Conservation (phyloP, 257 asterid species). For the Primulina huaijiensis region DNA sequence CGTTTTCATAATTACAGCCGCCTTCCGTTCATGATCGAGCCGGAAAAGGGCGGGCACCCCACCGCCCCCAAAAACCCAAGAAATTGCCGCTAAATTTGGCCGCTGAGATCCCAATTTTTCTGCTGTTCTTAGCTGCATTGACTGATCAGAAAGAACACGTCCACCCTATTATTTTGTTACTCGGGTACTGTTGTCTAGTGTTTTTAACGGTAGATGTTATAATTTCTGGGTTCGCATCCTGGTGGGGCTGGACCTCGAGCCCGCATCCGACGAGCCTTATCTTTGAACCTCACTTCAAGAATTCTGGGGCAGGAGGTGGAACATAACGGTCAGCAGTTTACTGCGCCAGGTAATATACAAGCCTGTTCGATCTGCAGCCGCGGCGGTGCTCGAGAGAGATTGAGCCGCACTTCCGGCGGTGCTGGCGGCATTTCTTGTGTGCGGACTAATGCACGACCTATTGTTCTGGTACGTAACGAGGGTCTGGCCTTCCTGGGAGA, state of each 20-base stretch:
- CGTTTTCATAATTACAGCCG: conserved; percentile 40
- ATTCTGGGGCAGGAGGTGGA: conserved; percentile 81
- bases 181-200: conserved; percentile 29
- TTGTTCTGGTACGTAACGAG: conserved; percentile 34
- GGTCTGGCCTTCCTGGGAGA: conserved; percentile 61
- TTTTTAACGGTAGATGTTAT: conserved; percentile 40
- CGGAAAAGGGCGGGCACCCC: conserved; percentile 1
- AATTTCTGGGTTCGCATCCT: conserved; percentile 21
- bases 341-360: conserved; percentile 46
- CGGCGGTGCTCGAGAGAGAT: conserved; percentile 25
- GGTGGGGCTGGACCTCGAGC: conserved; percentile 47
- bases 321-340: conserved; percentile 39
- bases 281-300: conserved; percentile 56
- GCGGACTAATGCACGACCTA: conserved; percentile 70
- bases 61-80: conserved; percentile 4
- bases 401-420: conserved; percentile 36
- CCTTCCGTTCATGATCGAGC: conserved; percentile 41
- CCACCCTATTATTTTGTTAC: conserved; percentile 21
- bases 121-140: conserved; percentile 20
- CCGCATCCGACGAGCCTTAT: conserved; percentile 62
- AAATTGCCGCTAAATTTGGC: conserved; percentile 36
- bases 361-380: conserved; percentile 39
- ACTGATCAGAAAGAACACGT: conserved; percentile 1
- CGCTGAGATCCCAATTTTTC: conserved; percentile 28
- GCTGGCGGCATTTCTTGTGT: conserved; percentile 46